phyloP scores from a whole-genome alignment of 352 stramenopile species.

The Phytophthora kernoviae region DNA sequence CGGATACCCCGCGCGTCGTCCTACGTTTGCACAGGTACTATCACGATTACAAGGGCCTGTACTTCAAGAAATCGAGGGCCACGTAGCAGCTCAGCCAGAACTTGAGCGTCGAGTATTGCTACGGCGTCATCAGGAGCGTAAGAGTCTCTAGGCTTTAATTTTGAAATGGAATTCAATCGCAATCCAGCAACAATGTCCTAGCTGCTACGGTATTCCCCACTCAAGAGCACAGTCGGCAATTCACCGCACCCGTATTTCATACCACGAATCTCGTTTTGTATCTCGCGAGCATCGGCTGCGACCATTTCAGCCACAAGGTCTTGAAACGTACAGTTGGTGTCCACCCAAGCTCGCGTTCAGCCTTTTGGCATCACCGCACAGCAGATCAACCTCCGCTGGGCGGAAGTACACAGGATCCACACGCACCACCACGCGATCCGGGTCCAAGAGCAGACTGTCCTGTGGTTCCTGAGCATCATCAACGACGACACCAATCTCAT shows the following conservation, averaged over 20 bases:
- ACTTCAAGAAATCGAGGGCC: slow-evolving; percentile 77
- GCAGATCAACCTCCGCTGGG: slow-evolving; percentile 97
- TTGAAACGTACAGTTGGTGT: slow-evolving; percentile 91
- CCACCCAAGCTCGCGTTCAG: slow-evolving; percentile 92
- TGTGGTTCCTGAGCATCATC: slow-evolving; percentile 17
- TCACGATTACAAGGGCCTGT: slow-evolving; percentile 76
- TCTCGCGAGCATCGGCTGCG: slow-evolving; percentile 64
- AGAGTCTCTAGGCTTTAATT: slow-evolving; percentile 31
- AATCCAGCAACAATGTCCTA: background rate
- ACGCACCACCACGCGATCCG: slow-evolving; percentile 91
- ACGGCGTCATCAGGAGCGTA: slow-evolving; percentile 39
- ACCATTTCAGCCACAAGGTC: slow-evolving; percentile 98
- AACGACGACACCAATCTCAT: slow-evolving; percentile 94
- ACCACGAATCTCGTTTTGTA: slow-evolving; percentile 22
- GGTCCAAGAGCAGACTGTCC: slow-evolving; percentile 41
- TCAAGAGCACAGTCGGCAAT: slow-evolving; percentile 12
- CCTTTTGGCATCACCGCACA: slow-evolving; percentile 96
- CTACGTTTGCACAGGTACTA: slow-evolving; percentile 81
- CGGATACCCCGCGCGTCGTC: slow-evolving; percentile 54
- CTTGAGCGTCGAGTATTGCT: slow-evolving; percentile 42
- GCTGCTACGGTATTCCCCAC: slow-evolving; percentile 11
- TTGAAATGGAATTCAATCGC: slow-evolving; percentile 11
- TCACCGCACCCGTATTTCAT: slow-evolving; percentile 7
- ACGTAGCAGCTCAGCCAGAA: slow-evolving; percentile 41
- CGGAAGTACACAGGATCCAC: slow-evolving; percentile 98